These are phyloP conservation scores for Coemansia umbellata DNA, from an alignment of 192 early-diverging fungal genomes.

Conservation along the genomic window DNA sequence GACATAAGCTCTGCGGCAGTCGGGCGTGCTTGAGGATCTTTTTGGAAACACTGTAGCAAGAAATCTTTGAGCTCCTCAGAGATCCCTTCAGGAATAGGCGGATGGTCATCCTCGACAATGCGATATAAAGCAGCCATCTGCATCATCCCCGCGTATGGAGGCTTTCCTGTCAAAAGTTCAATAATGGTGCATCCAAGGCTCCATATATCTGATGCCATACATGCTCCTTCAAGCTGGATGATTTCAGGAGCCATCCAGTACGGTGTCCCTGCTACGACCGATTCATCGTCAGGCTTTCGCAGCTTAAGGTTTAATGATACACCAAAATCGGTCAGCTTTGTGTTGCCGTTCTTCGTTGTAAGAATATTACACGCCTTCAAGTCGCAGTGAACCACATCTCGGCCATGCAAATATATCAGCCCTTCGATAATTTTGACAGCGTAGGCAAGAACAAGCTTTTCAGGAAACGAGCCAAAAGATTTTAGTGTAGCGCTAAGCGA, in stretches of 20 bases:
- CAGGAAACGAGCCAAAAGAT: constrained; percentile 88
- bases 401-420: constrained; percentile 82
- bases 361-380: constrained; percentile 96
- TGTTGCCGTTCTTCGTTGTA: constrained; percentile 92
- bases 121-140: constrained; percentile 90
- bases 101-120: constrained; percentile 89
- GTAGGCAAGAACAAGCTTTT: constrained; percentile 83
- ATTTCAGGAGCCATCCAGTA: constrained; percentile 92
- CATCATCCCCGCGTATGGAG: constrained; percentile 82
- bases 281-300: constrained; percentile 59
- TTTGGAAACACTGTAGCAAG: constrained; percentile 79
- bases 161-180: constrained; percentile 89
- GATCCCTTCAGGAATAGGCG: constrained; percentile 77
- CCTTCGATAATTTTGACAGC: constrained; percentile 87
- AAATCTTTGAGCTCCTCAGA: constrained; percentile 80
- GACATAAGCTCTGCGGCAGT: constrained; percentile 67
- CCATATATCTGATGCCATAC: constrained; percentile 91
- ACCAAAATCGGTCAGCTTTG: constrained; percentile 96
- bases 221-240: constrained; percentile 87
- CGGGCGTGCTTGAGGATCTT: constrained; percentile 68
- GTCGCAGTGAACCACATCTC: constrained; percentile 92
- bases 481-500: constrained; percentile 81
- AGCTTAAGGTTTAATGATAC: constrained; percentile 85
- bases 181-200: constrained; percentile 92
- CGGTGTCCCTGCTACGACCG: constrained; percentile 78